A percentile compares a stretch with the other conserved stretches of the same genome.
These are phyloP conservation scores for Suhomyces ambrosiae DNA, from an alignment of 1,139 yeast species.

Conservation along the genomic window DNA sequence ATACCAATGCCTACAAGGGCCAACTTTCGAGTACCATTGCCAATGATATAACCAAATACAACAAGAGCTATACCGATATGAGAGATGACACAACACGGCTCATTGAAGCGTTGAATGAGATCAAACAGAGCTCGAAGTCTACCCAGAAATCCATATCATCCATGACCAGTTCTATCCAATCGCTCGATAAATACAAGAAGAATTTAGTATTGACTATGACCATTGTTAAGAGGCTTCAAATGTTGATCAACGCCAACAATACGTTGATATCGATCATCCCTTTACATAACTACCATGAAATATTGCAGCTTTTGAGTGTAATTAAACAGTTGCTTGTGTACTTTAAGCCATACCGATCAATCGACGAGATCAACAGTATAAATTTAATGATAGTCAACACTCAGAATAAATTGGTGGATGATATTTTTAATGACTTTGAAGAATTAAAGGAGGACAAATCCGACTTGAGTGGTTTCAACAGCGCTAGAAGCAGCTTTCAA, in stretches of 20 bases:
- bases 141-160: slow-evolving; percentile 66
- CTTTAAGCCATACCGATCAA: slow-evolving; percentile 81
- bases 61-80: slow-evolving; percentile 28
- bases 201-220: slow-evolving; percentile 85
- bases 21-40: slow-evolving; percentile 46
- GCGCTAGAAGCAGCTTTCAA: slow-evolving; percentile 8
- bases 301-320: slow-evolving; percentile 69
- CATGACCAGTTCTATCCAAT: slow-evolving; percentile 78
- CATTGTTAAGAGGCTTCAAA: slow-evolving; percentile 80
- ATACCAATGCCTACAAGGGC: slow-evolving; percentile 46
- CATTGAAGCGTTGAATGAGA: slow-evolving; percentile 38
- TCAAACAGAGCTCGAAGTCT: slow-evolving; percentile 30
- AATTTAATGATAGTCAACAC: slow-evolving; percentile 64
- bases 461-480: slow-evolving; percentile 1
- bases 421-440: slow-evolving; percentile 75
- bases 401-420: slow-evolving; percentile 68
- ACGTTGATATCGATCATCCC: slow-evolving; percentile 54
- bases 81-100: slow-evolving; percentile 48
- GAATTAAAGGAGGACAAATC: slow-evolving; percentile 22
- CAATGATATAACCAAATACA: slow-evolving; percentile 31
- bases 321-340: slow-evolving; percentile 76
- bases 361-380: slow-evolving; percentile 75
- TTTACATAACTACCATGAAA: slow-evolving; percentile 59
- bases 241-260: slow-evolving; percentile 78
- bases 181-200: slow-evolving; percentile 77